phyloP scores from a whole-genome alignment of 305 asterid species.

The Solanum hybrid region DNA sequence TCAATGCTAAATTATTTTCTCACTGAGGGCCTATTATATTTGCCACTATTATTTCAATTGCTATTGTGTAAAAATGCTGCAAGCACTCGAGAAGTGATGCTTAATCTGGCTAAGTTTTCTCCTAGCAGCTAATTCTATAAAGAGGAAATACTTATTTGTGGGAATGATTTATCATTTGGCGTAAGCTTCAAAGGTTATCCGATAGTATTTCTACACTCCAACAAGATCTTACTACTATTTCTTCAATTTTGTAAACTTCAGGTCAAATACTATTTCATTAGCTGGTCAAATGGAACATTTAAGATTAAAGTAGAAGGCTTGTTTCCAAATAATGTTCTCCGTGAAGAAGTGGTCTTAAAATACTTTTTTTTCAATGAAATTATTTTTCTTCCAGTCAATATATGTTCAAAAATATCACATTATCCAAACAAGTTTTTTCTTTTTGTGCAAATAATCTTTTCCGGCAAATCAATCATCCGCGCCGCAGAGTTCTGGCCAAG shows the following conservation, averaged over 20 bases:
- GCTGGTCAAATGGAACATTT: neutral
- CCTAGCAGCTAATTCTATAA: neutral
- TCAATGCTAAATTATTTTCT: neutral
- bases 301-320: neutral
- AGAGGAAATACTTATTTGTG: neutral
- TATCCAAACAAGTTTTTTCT: neutral
- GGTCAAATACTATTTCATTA: neutral
- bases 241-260: neutral
- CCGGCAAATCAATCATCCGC: neutral
- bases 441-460: neutral
- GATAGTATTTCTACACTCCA: neutral
- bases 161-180: neutral
- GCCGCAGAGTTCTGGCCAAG: neutral
- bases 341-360: neutral
- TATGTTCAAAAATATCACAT: neutral
- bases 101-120: neutral
- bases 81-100: neutral
- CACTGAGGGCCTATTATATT: neutral
- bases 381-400: neutral
- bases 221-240: neutral
- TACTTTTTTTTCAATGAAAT: neutral
- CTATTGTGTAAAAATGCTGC: neutral
- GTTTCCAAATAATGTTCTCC: neutral
- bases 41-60: neutral
- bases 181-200: neutral